A percentile compares a stretch with the other conserved stretches of the same genome.
Evolutionary conservation across 306 rosid genomes (phyloP).

Genomic region (Crotalaria pallida): DNA sequence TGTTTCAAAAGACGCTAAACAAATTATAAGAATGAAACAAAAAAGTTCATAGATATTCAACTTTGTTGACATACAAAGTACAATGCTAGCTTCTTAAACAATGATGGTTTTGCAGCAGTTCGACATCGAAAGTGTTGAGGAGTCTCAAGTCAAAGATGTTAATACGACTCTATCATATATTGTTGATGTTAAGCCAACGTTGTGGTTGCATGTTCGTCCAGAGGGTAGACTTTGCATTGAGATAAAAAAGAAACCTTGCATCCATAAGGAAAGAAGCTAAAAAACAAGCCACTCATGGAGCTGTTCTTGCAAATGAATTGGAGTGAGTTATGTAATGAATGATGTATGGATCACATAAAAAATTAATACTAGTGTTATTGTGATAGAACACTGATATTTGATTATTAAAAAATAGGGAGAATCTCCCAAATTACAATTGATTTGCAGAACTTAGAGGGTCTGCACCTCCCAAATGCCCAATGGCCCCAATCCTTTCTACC

Average conservation of each 20-base stretch:
- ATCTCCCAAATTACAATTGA: too few relatives aligned
- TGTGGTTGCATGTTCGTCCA: slow-evolving; percentile 68
- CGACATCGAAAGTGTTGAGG: slow-evolving; percentile 23
- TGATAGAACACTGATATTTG: too few relatives aligned
- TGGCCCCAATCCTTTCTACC: too few relatives aligned
- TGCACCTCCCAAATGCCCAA: too few relatives aligned
- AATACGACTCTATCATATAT: slow-evolving; percentile 48
- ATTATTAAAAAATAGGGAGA: too few relatives aligned
- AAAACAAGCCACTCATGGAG: slow-evolving; percentile 21
- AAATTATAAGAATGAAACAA: neutral
- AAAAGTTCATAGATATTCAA: neutral
- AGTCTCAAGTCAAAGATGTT: slow-evolving; percentile 17
- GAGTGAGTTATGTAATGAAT: slow-evolving; percentile 12
- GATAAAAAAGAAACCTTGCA: slow-evolving; percentile 65
- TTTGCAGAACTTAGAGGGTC: too few relatives aligned
- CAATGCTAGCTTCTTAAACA: slow-evolving; percentile 1
- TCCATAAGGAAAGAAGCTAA: slow-evolving; percentile 59
- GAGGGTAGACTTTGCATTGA: slow-evolving; percentile 80
- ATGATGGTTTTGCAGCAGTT: slow-evolving; percentile 48
- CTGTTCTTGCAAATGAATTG: slow-evolving; percentile 10
- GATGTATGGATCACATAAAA: neutral
- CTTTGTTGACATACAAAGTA: neutral
- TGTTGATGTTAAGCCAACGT: slow-evolving; percentile 85
- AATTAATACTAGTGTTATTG: slow-evolving; percentile 6
- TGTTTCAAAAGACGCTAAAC: neutral